These are phyloP conservation scores for Solidago caesia DNA, from an alignment of 129 eudicot genomes.

Conservation along the genomic window DNA sequence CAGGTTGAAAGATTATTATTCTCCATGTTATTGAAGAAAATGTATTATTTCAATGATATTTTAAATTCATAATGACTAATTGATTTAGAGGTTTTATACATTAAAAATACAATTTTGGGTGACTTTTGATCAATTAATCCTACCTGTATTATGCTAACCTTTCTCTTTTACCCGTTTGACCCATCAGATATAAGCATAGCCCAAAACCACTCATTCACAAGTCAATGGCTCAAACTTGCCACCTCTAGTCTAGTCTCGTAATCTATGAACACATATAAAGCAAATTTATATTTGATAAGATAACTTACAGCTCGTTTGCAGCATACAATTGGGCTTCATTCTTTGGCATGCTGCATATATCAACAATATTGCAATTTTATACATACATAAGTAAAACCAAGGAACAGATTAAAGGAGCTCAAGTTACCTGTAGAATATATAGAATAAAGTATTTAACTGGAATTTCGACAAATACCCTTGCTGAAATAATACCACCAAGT, in stretches of 20 bases:
- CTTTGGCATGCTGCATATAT: constrained; percentile 84
- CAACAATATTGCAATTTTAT: background rate
- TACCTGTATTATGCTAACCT: background rate
- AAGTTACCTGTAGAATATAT: constrained; percentile 79
- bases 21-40: too few relatives aligned
- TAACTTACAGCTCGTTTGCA: constrained; percentile 81
- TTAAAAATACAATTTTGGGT: too few relatives aligned
- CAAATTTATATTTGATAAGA: background rate
- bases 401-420: background rate
- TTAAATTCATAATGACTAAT: too few relatives aligned
- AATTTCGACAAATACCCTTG: constrained; percentile 75
- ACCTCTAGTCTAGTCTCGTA: background rate
- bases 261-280: background rate
- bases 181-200: background rate
- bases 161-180: background rate
- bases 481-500: constrained; percentile 45
- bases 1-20: too few relatives aligned
- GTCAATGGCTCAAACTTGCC: background rate
- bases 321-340: constrained; percentile 91
- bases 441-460: constrained; percentile 77
- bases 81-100: too few relatives aligned
- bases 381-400: background rate
- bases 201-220: background rate
- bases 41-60: too few relatives aligned
- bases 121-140: too few relatives aligned